Conservation (phyloP, 2,329 filamentous ascomycete species). For the Tympanopsis confertula region DNA sequence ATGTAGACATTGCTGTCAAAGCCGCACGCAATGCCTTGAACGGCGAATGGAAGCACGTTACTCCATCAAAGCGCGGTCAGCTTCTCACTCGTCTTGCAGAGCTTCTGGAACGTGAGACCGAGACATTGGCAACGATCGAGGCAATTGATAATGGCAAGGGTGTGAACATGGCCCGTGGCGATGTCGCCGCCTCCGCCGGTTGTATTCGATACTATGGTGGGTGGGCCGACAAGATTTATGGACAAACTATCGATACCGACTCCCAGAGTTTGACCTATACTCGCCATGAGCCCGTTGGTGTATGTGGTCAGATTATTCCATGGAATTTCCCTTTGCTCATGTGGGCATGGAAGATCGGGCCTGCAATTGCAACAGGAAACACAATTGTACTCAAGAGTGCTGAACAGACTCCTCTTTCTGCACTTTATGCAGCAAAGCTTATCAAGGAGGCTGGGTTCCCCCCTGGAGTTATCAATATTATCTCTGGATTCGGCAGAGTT, state of each 20-base stretch:
- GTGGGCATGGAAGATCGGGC: slow-evolving; percentile 72
- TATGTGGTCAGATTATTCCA: slow-evolving; percentile 79
- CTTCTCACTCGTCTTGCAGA: slow-evolving; percentile 62
- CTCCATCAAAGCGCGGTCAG: slow-evolving; percentile 53
- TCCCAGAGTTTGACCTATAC: slow-evolving; percentile 77
- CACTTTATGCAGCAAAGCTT: slow-evolving; percentile 48
- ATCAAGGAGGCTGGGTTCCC: slow-evolving; percentile 59
- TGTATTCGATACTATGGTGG: slow-evolving; percentile 61
- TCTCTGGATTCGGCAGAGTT: slow-evolving; percentile 50
- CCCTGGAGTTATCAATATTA: slow-evolving; percentile 56
- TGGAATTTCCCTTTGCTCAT: slow-evolving; percentile 82
- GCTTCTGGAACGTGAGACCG: slow-evolving; percentile 52
- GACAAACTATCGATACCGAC: slow-evolving; percentile 72
- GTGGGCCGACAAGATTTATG: slow-evolving; percentile 84
- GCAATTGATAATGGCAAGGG: slow-evolving; percentile 15
- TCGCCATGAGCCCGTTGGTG: slow-evolving; percentile 65
- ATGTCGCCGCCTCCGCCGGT: slow-evolving; percentile 37
- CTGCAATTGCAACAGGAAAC: slow-evolving; percentile 64
- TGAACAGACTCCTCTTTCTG: slow-evolving; percentile 65
- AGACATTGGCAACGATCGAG: slow-evolving; percentile 30
- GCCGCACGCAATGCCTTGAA: slow-evolving; percentile 61
- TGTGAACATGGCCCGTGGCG: slow-evolving; percentile 10
- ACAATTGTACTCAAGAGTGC: slow-evolving; percentile 63
- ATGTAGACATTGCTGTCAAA: slow-evolving; percentile 59
- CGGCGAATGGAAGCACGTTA: slow-evolving; percentile 55